Evolutionary conservation across 331 rosid species (phyloP).

Genomic region (Quercus lobata): DNA sequence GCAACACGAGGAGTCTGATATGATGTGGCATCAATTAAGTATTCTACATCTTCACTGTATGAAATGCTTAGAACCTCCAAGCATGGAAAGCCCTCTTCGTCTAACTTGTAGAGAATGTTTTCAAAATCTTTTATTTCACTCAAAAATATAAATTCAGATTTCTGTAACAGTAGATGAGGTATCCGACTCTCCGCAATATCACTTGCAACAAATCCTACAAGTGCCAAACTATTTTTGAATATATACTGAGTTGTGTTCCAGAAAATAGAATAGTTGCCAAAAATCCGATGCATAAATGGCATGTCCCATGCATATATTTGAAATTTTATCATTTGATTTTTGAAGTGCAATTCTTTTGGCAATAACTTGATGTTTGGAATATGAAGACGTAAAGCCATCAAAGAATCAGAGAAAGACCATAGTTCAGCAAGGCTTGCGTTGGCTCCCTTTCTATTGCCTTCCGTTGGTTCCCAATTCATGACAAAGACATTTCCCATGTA

Average conservation of each 20-base stretch:
- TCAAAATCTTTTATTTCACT: constrained; percentile 5
- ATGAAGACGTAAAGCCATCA: constrained; percentile 16
- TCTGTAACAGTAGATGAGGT: not conserved
- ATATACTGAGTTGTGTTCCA: too few relatives aligned
- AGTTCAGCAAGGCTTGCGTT: constrained; percentile 11
- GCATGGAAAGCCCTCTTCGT: too few relatives aligned
- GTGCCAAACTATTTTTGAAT: too few relatives aligned
- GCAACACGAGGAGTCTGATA: too few relatives aligned
- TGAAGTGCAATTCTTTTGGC: constrained; percentile 3
- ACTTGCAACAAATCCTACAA: fast-evolving
- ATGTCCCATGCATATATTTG: too few relatives aligned
- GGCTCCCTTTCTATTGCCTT: not conserved
- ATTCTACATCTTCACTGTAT: not conserved
- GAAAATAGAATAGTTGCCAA: fast-evolving
- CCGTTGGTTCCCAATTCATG: not conserved
- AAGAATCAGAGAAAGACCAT: not conserved
- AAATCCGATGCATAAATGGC: too few relatives aligned
- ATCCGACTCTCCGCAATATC: too few relatives aligned
- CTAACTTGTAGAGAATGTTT: not conserved
- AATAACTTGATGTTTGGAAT: not conserved
- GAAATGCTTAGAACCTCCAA: too few relatives aligned
- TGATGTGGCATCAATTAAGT: not conserved
- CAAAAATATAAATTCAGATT: constrained; percentile 18
- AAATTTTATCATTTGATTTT: not conserved
- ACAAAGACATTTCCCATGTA: constrained; percentile 4